Evolutionary conservation across 257 asterid genomes (phyloP), one percentile per base, ranked within the genome.

Genomic region (Gentiana macrophylla): DNA sequence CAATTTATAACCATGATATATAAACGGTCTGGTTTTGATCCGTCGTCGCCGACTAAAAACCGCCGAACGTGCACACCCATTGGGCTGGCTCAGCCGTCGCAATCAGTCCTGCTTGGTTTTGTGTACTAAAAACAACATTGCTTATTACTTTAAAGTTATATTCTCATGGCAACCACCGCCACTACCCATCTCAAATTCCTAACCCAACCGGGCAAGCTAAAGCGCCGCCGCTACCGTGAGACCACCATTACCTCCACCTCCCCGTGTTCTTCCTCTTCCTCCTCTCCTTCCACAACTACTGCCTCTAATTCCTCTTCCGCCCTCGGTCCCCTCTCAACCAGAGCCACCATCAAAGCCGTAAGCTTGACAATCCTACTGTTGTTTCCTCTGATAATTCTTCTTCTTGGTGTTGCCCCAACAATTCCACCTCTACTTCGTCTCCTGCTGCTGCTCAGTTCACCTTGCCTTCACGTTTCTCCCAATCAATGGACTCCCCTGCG

Each of bases 181-280:
- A 68, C 85, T 35, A 33, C 86, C 50, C 79, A 73, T 53, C 80
- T 82, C 74, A 80, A 79, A 50, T 75, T 75, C 72, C 84, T 71
- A 65, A 69, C 72, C 61, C 78, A 80, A 35, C 74, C 77, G 67
- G 49, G 74, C 53, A 78, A 80, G 53, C 78, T 72, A 62, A 86
- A 81, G 44, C 88, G 86, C 59, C 93, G 90, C 59, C 88, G 93
- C 59, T 72, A 37, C 78, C 88, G 86, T 6, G 84, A 73, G 54
- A 82, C 89, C 59, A 82, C 94, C 50, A 84, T 87, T 60, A 75
- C 95, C 24, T 24, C 24, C 41, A 48, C 83, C 64, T 63, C 46
- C 46, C 46, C 10, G 24, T 24, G 77, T 12, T 46, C 79, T 56
- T 9, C 64, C 51, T 0, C 24, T 24, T 24, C 24, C 24, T 24